Evolutionary conservation across 2,329 filamentous ascomycete species (phyloP).

Genomic region (Hypoxylon sp.): DNA sequence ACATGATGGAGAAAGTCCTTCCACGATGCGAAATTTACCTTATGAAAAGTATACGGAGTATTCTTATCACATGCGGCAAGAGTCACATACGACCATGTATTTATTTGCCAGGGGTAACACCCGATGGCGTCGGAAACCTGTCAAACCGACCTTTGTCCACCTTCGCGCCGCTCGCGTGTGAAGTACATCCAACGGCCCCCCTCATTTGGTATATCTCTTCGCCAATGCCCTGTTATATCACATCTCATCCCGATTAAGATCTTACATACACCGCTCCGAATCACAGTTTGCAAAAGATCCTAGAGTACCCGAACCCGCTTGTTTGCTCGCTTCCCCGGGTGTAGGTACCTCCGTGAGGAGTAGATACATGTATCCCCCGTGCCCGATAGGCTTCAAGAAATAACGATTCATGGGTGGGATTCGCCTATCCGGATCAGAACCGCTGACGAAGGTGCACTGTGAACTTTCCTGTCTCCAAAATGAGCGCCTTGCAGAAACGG

Average conservation of each 20-base stretch:
- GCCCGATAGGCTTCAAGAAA: not conserved
- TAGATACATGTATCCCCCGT: slow-evolving; percentile 27
- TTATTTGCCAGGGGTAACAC: slow-evolving; percentile 43
- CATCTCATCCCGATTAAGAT: slow-evolving; percentile 30
- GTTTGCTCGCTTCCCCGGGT: slow-evolving; percentile 20
- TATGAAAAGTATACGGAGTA: slow-evolving; percentile 9
- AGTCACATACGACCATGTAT: slow-evolving; percentile 26
- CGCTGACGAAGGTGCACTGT: slow-evolving; percentile 26
- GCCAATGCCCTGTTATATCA: slow-evolving; percentile 16
- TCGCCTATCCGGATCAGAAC: slow-evolving; percentile 36
- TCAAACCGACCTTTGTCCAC: slow-evolving; percentile 26
- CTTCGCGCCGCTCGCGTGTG: slow-evolving; percentile 22
- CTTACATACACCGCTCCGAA: slow-evolving; percentile 22
- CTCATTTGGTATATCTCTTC: slow-evolving; percentile 9
- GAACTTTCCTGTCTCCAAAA: slow-evolving; percentile 22
- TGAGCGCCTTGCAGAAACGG: slow-evolving; percentile 40
- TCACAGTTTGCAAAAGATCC: not conserved
- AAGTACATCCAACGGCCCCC: slow-evolving; percentile 11
- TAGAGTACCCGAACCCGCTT: not conserved
- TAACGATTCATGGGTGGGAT: slow-evolving; percentile 6
- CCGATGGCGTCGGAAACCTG: slow-evolving; percentile 41
- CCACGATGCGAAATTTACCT: not conserved
- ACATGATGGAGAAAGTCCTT: not conserved
- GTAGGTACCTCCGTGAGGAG: not conserved
- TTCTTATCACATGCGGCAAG: slow-evolving; percentile 33